Conservation (phyloP, 441 rosid species). For the Eutrema salsugineum region DNA sequence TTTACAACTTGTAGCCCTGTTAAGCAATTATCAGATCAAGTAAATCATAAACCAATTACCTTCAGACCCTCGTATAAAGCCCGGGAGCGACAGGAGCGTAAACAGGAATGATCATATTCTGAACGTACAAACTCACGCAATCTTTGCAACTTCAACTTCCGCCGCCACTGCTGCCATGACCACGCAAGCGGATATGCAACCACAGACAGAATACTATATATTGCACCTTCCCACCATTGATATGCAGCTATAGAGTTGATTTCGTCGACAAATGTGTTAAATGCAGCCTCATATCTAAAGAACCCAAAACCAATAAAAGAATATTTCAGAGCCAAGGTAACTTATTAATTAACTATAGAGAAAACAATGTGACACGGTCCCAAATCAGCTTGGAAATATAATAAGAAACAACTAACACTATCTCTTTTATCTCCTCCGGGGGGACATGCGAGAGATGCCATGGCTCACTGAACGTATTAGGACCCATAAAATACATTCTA, state of each 20-base stretch:
- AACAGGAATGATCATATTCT: conserved; percentile 98
- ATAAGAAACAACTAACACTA: conserved; percentile 67
- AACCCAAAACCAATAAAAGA: conserved; percentile 32
- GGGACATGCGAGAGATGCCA: conserved; percentile 98
- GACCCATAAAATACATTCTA: conserved; percentile 98
- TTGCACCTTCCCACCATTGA: conserved; percentile 99
- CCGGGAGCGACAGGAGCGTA: conserved; percentile 98
- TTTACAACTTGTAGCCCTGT: conserved; percentile 4
- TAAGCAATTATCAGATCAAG: conserved; percentile 3
- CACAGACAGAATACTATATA: conserved; percentile 76
- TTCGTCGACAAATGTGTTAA: conserved; percentile 94
- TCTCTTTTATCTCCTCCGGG: conserved; percentile 94
- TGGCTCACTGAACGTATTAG: conserved; percentile 93
- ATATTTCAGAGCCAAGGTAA: conserved; percentile 19
- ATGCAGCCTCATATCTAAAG: conserved; percentile 91
- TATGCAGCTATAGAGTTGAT: conserved; percentile 94
- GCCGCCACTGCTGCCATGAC: conserved; percentile 99
- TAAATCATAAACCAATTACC: conserved; percentile 42
- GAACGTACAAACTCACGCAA: conserved; percentile 99
- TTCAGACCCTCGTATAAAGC: conserved; percentile 99
- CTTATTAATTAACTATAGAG: background rate
- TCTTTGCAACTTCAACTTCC: conserved; percentile 79
- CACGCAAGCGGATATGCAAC: conserved; percentile 90
- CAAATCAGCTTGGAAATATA: background rate
- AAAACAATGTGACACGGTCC: conserved; percentile 17